Conservation (phyloP, 495 filamentous ascomycete genomes). For the Aspergillus cristatus region DNA sequence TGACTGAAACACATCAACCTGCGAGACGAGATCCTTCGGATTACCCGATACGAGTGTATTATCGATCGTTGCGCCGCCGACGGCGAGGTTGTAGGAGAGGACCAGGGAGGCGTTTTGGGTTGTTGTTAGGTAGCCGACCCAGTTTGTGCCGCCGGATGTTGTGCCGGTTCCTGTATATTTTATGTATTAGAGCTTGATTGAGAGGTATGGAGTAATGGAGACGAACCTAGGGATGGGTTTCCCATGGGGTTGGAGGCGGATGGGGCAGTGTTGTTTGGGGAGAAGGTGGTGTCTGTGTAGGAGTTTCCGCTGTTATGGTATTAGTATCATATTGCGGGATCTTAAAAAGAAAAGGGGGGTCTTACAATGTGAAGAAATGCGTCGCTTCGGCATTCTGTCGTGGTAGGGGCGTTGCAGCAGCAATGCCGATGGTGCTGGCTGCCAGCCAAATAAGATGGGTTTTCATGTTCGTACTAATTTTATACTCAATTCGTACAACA, state of each 20-base stretch:
- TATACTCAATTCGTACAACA: too few species aligned
- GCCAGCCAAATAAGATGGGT: constrained; percentile 15
- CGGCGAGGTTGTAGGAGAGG: constrained; percentile 47
- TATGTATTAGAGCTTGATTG: background rate
- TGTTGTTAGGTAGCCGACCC: constrained; percentile 48
- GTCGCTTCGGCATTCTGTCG: constrained; percentile 8
- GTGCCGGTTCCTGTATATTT: constrained; percentile 33
- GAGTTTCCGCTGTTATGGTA: constrained; percentile 38
- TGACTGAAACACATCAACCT: constrained; percentile 21
- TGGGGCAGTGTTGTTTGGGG: constrained; percentile 50
- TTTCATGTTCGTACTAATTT: constrained; percentile 11
- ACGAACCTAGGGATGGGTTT: constrained; percentile 51
- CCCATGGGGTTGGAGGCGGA: constrained; percentile 58
- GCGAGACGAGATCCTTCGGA: constrained; percentile 19
- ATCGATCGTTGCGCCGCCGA: constrained; percentile 50
- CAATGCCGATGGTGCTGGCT: constrained; percentile 8
- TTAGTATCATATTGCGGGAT: background rate
- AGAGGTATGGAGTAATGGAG: too few species aligned
- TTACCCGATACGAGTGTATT: constrained; percentile 28
- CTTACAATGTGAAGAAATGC: constrained; percentile 32
- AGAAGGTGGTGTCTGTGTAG: constrained; percentile 59
- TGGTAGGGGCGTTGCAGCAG: constrained; percentile 12
- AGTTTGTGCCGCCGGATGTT: constrained; percentile 42
- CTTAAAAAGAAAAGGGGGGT: background rate
- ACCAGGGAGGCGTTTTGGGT: constrained; percentile 43